Conservation (phyloP, 768 basidiomycete genomes). For the Piloderma croceum region DNA sequence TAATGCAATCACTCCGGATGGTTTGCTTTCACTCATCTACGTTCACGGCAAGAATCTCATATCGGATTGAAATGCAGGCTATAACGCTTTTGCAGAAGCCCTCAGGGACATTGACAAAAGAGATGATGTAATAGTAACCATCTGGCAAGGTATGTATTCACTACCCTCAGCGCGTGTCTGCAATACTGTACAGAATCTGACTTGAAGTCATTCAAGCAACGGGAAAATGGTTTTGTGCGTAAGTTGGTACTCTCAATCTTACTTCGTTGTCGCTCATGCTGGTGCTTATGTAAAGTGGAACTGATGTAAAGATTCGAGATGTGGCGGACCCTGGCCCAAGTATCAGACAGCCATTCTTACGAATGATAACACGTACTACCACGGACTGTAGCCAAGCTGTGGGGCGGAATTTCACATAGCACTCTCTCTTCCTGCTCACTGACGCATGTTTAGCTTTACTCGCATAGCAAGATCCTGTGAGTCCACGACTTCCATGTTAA, state of each 20-base stretch:
- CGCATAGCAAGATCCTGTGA: conserved; percentile 62
- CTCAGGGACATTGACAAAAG: conserved; percentile 53
- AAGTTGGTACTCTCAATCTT: conserved; percentile 26
- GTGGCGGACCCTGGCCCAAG: conserved; percentile 14
- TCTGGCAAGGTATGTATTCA: conserved; percentile 53
- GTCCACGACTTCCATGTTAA: no score
- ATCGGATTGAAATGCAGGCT: conserved; percentile 37
- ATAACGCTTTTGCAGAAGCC: conserved; percentile 52
- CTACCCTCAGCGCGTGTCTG: neutral
- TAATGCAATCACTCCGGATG: conserved; percentile 56
- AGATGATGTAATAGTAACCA: conserved; percentile 57
- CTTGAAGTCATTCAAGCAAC: conserved; percentile 35
- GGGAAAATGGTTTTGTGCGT: conserved; percentile 75
- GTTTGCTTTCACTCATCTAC: conserved; percentile 17
- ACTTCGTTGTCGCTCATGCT: no score
- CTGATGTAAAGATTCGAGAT: conserved; percentile 40
- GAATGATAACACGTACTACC: conserved; percentile 43
- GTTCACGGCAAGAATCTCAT: neutral
- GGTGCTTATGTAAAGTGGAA: conserved; percentile 40
- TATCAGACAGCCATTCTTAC: conserved; percentile 43
- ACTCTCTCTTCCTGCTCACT: no score
- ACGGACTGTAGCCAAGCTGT: conserved; percentile 65
- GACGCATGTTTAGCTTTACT: conserved; percentile 44
- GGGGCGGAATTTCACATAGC: no score
- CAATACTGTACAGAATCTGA: no score